These are phyloP conservation scores for Thuja plicata DNA, from an alignment of 83 land plant species.

Conservation along the genomic window DNA sequence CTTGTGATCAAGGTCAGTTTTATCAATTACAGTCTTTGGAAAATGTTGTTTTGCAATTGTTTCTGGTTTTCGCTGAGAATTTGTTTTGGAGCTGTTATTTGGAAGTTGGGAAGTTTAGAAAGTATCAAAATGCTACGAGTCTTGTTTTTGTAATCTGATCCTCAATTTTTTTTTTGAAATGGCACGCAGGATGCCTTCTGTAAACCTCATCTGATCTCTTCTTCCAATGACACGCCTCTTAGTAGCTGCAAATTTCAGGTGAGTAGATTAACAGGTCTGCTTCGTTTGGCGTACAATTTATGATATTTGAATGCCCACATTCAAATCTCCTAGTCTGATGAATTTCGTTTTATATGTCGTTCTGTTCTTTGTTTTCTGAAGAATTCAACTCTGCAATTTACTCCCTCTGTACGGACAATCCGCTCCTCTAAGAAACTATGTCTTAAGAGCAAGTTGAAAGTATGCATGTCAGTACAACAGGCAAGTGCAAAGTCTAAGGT, in stretches of 20 bases:
- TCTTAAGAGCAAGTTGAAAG: slow-evolving; percentile 18
- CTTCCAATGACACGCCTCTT: background rate
- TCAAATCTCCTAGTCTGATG: background rate
- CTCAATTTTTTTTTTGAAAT: background rate
- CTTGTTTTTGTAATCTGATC: background rate
- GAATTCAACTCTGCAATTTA: background rate
- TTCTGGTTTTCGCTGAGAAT: background rate
- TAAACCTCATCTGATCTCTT: background rate
- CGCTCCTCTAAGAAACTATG: background rate
- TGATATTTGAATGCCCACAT: background rate
- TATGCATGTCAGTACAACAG: slow-evolving; percentile 65
- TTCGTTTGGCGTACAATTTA: background rate
- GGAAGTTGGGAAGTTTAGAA: background rate
- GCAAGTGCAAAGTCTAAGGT: slow-evolving; percentile 55
- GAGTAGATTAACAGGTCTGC: background rate
- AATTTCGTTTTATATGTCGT: background rate
- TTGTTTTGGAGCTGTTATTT: background rate
- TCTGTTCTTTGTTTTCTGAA: background rate
- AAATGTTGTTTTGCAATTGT: background rate
- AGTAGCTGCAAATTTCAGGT: background rate
- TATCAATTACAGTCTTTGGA: background rate
- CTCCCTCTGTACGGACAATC: background rate
- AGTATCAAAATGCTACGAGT: background rate
- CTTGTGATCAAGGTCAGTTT: slow-evolving; percentile 1
- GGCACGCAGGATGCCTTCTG: slow-evolving; percentile 2